Base-by-base conservation (phyloP, 441 rosid species). In the Gossypium trilobum region DNA sequence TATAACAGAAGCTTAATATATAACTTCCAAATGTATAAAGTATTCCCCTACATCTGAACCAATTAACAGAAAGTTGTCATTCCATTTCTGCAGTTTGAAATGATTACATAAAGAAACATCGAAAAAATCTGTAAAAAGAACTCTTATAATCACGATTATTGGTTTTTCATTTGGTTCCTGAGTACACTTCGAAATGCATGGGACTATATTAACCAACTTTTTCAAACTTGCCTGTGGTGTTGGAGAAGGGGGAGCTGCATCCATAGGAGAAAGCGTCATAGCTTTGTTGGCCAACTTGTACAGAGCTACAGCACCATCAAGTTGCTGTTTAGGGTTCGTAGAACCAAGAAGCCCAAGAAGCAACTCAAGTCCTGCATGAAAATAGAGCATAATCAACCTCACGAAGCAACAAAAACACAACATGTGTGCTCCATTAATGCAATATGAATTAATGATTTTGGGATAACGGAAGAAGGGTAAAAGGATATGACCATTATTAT, bases 181-280 rank as follows among this genome's bases (percentile, higher is more conserved):
- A 42, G 27, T 39, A 39, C 25, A 62, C 10, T 36, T 33, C 7
- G 50, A 36, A 48, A 65, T 46, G 44, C 71, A 55, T 8, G 39
- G 59, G 50, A 33, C 23, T 25, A 73, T 58, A 74, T 1, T 13
- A 72, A 13, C 55, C 5, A 29, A 42, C 36, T 29, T 52, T 23
- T 48, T 16, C 25, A 73, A 85, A 58, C 83, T 74, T 72, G 88
- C 99, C 87, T 92, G 92, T 72, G 91, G 96, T 36, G 96, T 94
- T 76, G 99, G 97, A 78, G 99, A 92, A 10, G 93, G 96, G 42
- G 99, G 98, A 75, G 98, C 97, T 58, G 97, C 95, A 82, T 92
- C 97, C 56, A 87, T 80, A 9, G 97, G 92, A 77, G 98, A 92
- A 74, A 92, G 98, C 74, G 90, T 72, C 81, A 73, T 87, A 9